These are phyloP conservation scores for Teunomyces barrocoloradensis DNA, from an alignment of 805 yeast species.

Conservation along the genomic window DNA sequence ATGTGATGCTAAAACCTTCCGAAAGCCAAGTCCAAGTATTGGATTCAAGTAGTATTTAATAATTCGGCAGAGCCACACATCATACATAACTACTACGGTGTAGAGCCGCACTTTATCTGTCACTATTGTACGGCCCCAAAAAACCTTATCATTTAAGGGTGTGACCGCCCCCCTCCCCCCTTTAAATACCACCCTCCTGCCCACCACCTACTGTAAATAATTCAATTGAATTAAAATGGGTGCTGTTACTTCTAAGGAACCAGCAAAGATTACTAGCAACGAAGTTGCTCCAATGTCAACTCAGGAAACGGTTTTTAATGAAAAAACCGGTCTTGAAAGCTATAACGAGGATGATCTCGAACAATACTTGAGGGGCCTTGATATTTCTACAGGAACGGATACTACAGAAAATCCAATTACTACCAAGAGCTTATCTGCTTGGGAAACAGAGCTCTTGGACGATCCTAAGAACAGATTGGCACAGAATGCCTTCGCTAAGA, in stretches of 20 bases:
- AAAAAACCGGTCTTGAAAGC: conserved; percentile 6
- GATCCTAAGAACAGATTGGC: conserved; percentile 53
- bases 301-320: conserved; percentile 6
- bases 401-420: conserved; percentile 18
- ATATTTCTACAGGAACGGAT: conserved; percentile 1
- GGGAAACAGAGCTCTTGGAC: conserved; percentile 46
- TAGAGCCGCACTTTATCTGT: not conserved
- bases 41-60: too few species aligned
- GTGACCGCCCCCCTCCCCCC: too few species aligned
- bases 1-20: too few species aligned
- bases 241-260: not conserved
- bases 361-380: conserved; percentile 14
- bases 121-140: not conserved
- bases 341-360: not conserved
- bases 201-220: not conserved
- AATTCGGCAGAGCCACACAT: not conserved
- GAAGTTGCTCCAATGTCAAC: not conserved
- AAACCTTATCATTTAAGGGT: too few species aligned
- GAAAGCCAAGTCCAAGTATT: too few species aligned
- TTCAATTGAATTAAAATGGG: not conserved
- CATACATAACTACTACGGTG: conserved; percentile 6
- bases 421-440: conserved; percentile 15
- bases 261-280: not conserved
- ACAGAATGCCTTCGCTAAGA: conserved; percentile 52
- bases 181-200: not conserved